Conservation (phyloP, 2,329 filamentous ascomycete genomes). For the Talaromyces sp. region DNA sequence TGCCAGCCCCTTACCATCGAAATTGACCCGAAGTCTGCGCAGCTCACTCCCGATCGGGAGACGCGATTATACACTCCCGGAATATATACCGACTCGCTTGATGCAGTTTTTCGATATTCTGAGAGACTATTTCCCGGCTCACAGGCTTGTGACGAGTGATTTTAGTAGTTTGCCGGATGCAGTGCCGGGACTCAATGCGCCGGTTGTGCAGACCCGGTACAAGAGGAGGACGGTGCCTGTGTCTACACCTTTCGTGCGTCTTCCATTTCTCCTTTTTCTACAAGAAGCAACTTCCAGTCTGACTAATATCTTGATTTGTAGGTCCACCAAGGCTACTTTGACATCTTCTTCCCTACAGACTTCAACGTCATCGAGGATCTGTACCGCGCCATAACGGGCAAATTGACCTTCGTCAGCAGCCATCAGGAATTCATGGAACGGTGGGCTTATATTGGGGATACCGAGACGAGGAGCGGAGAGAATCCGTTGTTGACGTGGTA, state of each 20-base stretch:
- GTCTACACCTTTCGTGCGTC: slow-evolving; percentile 76
- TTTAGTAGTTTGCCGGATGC: slow-evolving; percentile 84
- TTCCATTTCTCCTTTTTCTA: background rate
- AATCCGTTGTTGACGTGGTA: slow-evolving; percentile 93
- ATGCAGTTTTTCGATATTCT: slow-evolving; percentile 97
- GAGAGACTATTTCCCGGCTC: slow-evolving; percentile 80
- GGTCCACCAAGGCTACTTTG: slow-evolving; percentile 98
- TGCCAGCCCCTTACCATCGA: slow-evolving; percentile 43
- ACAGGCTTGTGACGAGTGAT: slow-evolving; percentile 83
- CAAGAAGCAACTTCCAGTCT: no score
- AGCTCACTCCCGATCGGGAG: slow-evolving; percentile 62
- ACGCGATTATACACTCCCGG: slow-evolving; percentile 72
- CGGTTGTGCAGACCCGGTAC: slow-evolving; percentile 94
- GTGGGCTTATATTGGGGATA: slow-evolving; percentile 89
- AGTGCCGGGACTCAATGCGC: slow-evolving; percentile 79
- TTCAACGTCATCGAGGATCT: slow-evolving; percentile 87
- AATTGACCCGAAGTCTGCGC: slow-evolving; percentile 59
- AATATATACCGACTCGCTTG: slow-evolving; percentile 90
- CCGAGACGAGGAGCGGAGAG: slow-evolving; percentile 82
- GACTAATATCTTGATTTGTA: slow-evolving; percentile 34
- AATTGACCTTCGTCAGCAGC: slow-evolving; percentile 76
- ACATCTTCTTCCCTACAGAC: slow-evolving; percentile 96
- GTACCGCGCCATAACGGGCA: slow-evolving; percentile 89
- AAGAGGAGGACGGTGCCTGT: slow-evolving; percentile 84
- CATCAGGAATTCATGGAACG: slow-evolving; percentile 88